These are phyloP conservation scores for Linnemannia elongata DNA, from an alignment of 192 early-diverging fungal genomes.

Conservation along the genomic window DNA sequence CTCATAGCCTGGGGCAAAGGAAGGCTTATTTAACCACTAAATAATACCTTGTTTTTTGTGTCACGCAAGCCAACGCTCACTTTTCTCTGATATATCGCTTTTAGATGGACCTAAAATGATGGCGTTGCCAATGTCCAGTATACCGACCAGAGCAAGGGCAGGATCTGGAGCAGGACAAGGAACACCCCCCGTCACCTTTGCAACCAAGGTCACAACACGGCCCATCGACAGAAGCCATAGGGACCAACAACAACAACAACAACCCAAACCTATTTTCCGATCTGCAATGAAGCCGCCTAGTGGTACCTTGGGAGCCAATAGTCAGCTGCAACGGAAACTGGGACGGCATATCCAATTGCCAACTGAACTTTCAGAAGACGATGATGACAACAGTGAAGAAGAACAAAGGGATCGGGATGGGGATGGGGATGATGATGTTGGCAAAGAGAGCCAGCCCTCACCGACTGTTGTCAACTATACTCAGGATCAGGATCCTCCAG, in stretches of 20 bases:
- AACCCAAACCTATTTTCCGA: slow-evolving; percentile 23
- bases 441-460: background rate
- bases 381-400: background rate
- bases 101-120: slow-evolving; percentile 11
- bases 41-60: background rate
- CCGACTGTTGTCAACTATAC: background rate
- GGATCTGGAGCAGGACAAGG: background rate
- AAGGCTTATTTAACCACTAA: background rate
- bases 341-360: slow-evolving; percentile 52
- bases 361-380: slow-evolving; percentile 16
- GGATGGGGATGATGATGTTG: background rate
- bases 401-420: background rate
- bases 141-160: background rate
- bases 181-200: background rate
- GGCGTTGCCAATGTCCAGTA: background rate
- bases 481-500: background rate
- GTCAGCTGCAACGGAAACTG: slow-evolving; percentile 17
- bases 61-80: background rate
- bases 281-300: slow-evolving; percentile 42
- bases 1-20: no score
- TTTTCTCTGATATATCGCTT: background rate
- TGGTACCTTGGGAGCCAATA: background rate
- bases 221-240: background rate
- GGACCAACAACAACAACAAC: background rate
- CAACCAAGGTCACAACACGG: background rate